A percentile compares a stretch with the other conserved stretches of the same genome.
Conservation (phyloP, 225 moss, liverwort and hornwort species). For the Ulota crispa region DNA sequence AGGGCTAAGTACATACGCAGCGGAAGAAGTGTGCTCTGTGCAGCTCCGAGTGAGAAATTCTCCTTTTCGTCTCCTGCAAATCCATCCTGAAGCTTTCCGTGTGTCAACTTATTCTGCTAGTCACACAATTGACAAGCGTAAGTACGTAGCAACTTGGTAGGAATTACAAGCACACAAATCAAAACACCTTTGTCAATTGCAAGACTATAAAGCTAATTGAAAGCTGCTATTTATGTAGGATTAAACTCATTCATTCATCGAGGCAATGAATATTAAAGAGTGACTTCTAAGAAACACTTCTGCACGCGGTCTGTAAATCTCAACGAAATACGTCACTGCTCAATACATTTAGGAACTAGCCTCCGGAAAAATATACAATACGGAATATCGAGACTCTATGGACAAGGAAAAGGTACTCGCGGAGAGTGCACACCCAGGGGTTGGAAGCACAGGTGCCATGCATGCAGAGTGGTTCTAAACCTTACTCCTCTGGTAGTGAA, state of each 20-base stretch:
- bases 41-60: conserved; percentile 27
- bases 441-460: conserved; percentile 86
- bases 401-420: conserved; percentile 38
- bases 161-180: background rate
- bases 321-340: background rate
- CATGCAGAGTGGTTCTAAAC: conserved; percentile 89
- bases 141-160: conserved; percentile 1
- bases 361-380: background rate
- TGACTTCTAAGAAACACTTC: background rate
- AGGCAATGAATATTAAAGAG: conserved; percentile 30
- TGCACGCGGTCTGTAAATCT: background rate
- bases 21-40: conserved; percentile 41
- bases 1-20: conserved; percentile 45
- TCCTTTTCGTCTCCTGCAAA: conserved; percentile 23
- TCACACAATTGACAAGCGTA: conserved; percentile 19
- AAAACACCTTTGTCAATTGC: background rate
- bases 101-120: conserved; percentile 44
- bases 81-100: conserved; percentile 31
- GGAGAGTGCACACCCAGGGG: conserved; percentile 86
- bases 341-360: background rate
- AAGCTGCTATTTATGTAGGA: background rate
- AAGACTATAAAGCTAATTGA: background rate
- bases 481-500: conserved; percentile 87
- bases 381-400: background rate
- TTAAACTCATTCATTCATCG: conserved; percentile 34